Evolutionary conservation across 768 basidiomycete genomes (phyloP), one percentile per base, ranked within the genome.

Genomic region (Tulasnella sp.): DNA sequence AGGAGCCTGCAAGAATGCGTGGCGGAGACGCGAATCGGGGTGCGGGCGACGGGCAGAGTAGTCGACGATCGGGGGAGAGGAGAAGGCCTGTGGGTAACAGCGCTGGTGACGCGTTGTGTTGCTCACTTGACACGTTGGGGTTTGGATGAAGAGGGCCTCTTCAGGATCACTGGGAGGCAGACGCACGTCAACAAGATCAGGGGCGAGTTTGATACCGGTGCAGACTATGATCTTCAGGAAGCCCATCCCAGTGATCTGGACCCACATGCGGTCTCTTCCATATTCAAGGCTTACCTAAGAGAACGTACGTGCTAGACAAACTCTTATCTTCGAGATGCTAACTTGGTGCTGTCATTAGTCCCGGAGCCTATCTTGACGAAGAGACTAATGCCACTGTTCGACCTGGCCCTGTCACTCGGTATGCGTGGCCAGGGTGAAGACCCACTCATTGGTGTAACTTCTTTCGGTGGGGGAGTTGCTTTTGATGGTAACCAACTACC

Each of bases 221-320:
- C 85, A 53, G 94, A 97, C 72, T 90, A 85, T 66, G 85, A 92
- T 67, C 80, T 97, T 73, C 72, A 77, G 42, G 80, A 81, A 63
- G 86, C 84, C 63, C 78, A 79, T 51, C 92, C 91, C 24, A 82
- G 86, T 7, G 92, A 97, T 67, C 73, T 97, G 34, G 94, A 97
- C 68, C 94, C 94, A 49, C 92, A 97, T 70, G 89, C 91, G 1
- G 93, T 97, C 5, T 84, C 93, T 19, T 88, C 89, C 24, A 75
- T 95, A 29, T 96, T 95, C 74, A 96, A 95, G 71, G 85, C 89
- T 0, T 97, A 83, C 70, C 75, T 97, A 44, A 85, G 94, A 59
- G 92, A 96, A 78, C 74, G 93, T 95, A 72, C 75, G 93, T 78
- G 5, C n/a, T n/a, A n/a, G n/a, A n/a, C n/a, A n/a, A n/a, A n/a